Percentiles rank a stretch among this genome's conserved stretches.
Conservation (phyloP, 805 yeast species). For the Ogataea parapolymorpha region DNA sequence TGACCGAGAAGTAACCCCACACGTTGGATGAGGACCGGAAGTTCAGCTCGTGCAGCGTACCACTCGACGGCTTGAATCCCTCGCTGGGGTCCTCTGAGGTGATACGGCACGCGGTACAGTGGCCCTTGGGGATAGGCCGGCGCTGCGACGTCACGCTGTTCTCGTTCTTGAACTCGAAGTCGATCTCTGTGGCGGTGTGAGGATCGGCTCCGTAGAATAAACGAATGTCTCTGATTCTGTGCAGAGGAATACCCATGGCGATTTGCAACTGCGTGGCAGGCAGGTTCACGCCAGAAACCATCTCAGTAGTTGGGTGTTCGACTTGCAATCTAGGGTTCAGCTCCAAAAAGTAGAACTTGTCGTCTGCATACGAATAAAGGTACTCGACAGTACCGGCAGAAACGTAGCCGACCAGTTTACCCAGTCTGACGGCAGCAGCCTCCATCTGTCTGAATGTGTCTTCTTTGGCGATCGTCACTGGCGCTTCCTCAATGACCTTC, state of each 20-base stretch:
- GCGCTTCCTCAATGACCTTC: slow-evolving; percentile 98
- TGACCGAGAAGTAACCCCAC: slow-evolving; percentile 99
- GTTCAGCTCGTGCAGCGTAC: slow-evolving; percentile 92
- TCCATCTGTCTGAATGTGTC: slow-evolving; percentile 91
- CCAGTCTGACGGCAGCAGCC: slow-evolving; percentile 94
- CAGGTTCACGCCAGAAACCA: slow-evolving; percentile 97
- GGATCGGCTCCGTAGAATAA: slow-evolving; percentile 94
- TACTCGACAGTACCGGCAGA: slow-evolving; percentile 99
- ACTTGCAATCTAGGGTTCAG: slow-evolving; percentile 98
- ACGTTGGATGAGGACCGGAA: slow-evolving; percentile 97
- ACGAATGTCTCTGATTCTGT: slow-evolving; percentile 90
- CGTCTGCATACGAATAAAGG: slow-evolving; percentile 88
- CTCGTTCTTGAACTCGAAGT: slow-evolving; percentile 79
- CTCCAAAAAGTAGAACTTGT: slow-evolving; percentile 94
- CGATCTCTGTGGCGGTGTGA: slow-evolving; percentile 83
- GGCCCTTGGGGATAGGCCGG: slow-evolving; percentile 95
- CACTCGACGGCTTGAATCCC: slow-evolving; percentile 98
- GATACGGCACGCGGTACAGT: slow-evolving; percentile 98
- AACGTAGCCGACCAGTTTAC: slow-evolving; percentile 95
- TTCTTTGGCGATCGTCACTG: slow-evolving; percentile 88
- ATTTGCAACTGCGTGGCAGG: slow-evolving; percentile 98
- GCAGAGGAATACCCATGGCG: slow-evolving; percentile 99
- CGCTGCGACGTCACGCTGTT: slow-evolving; percentile 76
- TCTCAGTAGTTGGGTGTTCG: slow-evolving; percentile 99
- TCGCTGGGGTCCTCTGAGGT: slow-evolving; percentile 99